Conservation (phyloP, 1,284 basidiomycete genomes). For the Marasmius tenuissimus region DNA sequence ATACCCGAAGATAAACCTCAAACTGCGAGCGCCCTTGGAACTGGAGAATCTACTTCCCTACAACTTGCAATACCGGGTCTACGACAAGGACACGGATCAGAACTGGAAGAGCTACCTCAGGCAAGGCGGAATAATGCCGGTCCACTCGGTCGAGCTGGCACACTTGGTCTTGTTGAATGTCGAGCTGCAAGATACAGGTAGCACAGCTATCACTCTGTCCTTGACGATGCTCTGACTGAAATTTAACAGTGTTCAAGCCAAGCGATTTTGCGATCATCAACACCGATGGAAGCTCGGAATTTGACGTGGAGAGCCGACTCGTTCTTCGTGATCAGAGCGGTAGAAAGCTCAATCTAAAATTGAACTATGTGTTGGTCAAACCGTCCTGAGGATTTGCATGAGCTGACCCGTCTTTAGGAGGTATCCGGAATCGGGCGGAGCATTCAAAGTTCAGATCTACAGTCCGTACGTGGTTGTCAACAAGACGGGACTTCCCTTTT, state of each 20-base stretch:
- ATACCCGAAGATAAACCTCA: conserved; percentile 84
- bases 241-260: conserved; percentile 80
- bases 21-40: conserved; percentile 93
- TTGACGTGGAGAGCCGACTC: conserved; percentile 78
- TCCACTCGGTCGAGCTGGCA: conserved; percentile 94
- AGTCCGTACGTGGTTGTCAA: conserved; percentile 93
- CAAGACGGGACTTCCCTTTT: conserved; percentile 89
- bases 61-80: conserved; percentile 94
- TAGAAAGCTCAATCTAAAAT: conserved; percentile 77
- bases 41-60: conserved; percentile 96
- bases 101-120: conserved; percentile 92
- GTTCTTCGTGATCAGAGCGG: conserved; percentile 76
- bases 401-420: conserved; percentile 43
- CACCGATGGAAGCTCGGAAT: conserved; percentile 90
- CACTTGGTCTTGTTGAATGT: conserved; percentile 94
- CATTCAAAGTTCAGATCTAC: conserved; percentile 97
- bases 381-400: neutral
- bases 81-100: conserved; percentile 93
- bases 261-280: conserved; percentile 99
- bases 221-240: conserved; percentile 4
- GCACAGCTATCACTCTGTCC: conserved; percentile 17
- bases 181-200: conserved; percentile 87
- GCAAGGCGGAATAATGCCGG: conserved; percentile 93
- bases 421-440: conserved; percentile 93
- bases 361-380: conserved; percentile 84